Base-by-base conservation (phyloP, 225 moss, liverwort and hornwort genomes). In the Pseudoscleropodium purum region DNA sequence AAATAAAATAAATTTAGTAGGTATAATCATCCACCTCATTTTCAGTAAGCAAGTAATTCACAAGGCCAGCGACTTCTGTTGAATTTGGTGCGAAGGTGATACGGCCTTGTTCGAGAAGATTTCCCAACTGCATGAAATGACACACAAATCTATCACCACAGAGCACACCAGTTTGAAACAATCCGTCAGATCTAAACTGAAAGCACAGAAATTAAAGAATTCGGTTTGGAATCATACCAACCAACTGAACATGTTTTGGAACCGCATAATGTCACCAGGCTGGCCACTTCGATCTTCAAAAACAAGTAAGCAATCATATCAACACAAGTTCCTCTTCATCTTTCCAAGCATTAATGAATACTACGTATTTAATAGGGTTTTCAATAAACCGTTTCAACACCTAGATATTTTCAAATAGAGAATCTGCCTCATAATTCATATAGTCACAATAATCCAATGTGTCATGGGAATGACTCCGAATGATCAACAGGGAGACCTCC, bases 11-110 rank as follows among this genome's bases (percentile, higher is more conserved):
- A 41, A 61, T 57, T 21, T 11, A 41, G 25, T 8, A 64, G 16
- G 64, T 76, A 60, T 13, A 18, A 34, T 65, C 37, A 65, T 29
- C 51, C 59, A 96, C 98, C 97, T 98, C 85, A 74, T 91, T 93
- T 86, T 95, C 94, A 85, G 93, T 86, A 83, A 75, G 81, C 93
- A 98, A 82, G 84, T 97, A 89, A 64, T 93, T 87, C 63, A 98
- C 97, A 66, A 98, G 95, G 66, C 92, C 95, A 78, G 97, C 94
- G 87, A 98, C 98, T 85, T 96, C 93, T 63, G 96, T 93, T 64
- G 98, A 92, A 85, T 97, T 95, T 43, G 98, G 98, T 27, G 98
- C 96, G 86, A 98, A 98, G 34, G 94, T 95, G 76, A 98, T 95
- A 81, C 95, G 95, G 27, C 98, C 98, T 62, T 95, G 94, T 85